A percentile compares a stretch with the other conserved stretches of the same genome.
Evolutionary conservation across 2,329 filamentous ascomycete species (phyloP).

Genomic region (Hypoxylon sp.): DNA sequence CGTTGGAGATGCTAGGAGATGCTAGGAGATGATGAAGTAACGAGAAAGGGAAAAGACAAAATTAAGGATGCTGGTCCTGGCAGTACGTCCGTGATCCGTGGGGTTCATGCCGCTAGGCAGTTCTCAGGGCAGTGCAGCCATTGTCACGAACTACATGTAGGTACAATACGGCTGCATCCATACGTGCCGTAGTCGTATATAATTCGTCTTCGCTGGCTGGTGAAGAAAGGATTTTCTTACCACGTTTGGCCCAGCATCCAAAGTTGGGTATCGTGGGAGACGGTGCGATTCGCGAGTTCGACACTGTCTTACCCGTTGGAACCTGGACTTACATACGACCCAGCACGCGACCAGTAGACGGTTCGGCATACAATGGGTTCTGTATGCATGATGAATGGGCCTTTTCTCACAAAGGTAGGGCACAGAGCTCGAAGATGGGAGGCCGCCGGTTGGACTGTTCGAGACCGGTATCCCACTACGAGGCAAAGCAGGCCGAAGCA

Average conservation of each 20-base stretch:
- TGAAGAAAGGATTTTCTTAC: constrained; percentile 40
- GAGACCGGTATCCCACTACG: constrained; percentile 3
- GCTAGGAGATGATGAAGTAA: constrained; percentile 29
- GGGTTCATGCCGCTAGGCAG: constrained; percentile 34
- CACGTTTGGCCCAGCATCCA: constrained; percentile 33
- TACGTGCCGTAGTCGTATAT: constrained; percentile 27
- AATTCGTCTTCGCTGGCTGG: constrained; percentile 26
- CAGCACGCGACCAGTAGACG: constrained; percentile 30
- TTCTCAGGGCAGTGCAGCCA: constrained; percentile 23
- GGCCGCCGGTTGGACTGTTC: constrained; percentile 9
- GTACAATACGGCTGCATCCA: constrained; percentile 40
- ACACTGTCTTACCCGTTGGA: constrained; percentile 26
- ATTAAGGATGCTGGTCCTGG: constrained; percentile 19
- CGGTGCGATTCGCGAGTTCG: constrained; percentile 19
- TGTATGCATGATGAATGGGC: constrained; percentile 4
- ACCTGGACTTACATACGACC: constrained; percentile 18
- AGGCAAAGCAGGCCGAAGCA: constrained; percentile 2
- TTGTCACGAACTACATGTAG: constrained; percentile 40
- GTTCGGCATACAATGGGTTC: background rate
- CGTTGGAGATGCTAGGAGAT: constrained; percentile 31
- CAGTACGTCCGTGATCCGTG: constrained; percentile 33
- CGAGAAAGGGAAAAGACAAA: constrained; percentile 17
- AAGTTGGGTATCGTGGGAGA: constrained; percentile 35
- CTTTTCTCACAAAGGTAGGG: constrained; percentile 1
- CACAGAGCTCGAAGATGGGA: constrained; percentile 1